Base-by-base conservation (phyloP, 1,284 basidiomycete genomes). In the Pascua sp. region DNA sequence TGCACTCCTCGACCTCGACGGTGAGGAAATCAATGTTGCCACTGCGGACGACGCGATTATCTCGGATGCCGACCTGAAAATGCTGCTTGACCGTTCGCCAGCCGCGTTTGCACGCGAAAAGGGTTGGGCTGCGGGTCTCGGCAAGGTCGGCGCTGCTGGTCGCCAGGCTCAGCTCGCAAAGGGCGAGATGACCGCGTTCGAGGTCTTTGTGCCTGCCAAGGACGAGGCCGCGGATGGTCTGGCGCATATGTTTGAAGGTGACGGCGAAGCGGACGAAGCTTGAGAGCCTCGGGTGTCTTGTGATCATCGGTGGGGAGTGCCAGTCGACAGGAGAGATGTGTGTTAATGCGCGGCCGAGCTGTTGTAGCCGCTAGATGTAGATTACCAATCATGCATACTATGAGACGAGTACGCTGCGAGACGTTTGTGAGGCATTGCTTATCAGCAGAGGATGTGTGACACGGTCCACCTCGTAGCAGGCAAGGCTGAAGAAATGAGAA, bases 1-100 rank as follows among this genome's bases (percentile, higher is more conserved):
- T n/a, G 82, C 85, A 9, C 78, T 97, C 18, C 80, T 95, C 24
- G 83, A 83, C 51, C 83, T 94, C 8, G 91, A 96, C 69, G 87
- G 86, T 17, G 90, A 96, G 76, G 87, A 91, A 70, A 91, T 96
- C 59, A 85, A 90, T 55, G 85, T 95, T n/a, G 90, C 91, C 13
- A 82, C 84, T 11, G 84, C 86, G 63, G 88, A 85, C 17, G 72
- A 88, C 82, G 84, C 84, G 56, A 86, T 97, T 57, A 83, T 97
- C 69, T 86, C 85, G 61, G 88, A 95, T 60, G 82, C 81, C 45
- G 89, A 95, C 65, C 78, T 97, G 45, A 85, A 88, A 18, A 80
- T 85, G 69, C 78, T 98, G 53, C 80, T 98, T 41, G 92, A 97
- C 67, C 82, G 94, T 36, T 83, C 86, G 36, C 84, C 85, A 0